These are phyloP conservation scores for Udeniomyces megalosporus DNA, from an alignment of 768 basidiomycete species.

Conservation along the genomic window DNA sequence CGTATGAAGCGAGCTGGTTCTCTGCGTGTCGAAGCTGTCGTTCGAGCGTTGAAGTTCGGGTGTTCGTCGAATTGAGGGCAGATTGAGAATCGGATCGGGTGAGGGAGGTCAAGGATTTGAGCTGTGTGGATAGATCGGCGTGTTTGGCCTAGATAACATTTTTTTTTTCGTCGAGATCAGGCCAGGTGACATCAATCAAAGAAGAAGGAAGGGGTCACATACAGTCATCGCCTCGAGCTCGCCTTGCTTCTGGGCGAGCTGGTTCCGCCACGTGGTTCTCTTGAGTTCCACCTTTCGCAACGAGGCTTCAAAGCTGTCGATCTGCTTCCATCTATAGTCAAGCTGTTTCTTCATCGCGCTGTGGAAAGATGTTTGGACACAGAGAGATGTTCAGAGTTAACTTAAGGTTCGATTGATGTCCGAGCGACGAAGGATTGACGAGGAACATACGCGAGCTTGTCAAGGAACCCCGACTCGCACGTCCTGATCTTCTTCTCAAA, in stretches of 20 bases:
- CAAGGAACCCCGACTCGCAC: slow-evolving; percentile 51
- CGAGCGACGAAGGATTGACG: no score
- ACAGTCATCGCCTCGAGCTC: slow-evolving; percentile 80
- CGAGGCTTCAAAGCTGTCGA: slow-evolving; percentile 79
- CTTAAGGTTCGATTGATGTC: background rate
- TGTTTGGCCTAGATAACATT: slow-evolving; percentile 22
- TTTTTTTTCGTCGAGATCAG: no score
- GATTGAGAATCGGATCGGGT: slow-evolving; percentile 51
- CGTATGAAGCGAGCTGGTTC: slow-evolving; percentile 65
- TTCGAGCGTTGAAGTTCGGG: slow-evolving; percentile 69
- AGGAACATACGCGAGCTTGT: slow-evolving; percentile 42
- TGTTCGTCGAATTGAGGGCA: slow-evolving; percentile 31
- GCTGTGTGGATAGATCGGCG: slow-evolving; percentile 54
- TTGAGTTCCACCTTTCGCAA: slow-evolving; percentile 65
- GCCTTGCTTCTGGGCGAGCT: slow-evolving; percentile 66
- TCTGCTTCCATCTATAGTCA: slow-evolving; percentile 73
- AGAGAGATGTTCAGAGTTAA: no score
- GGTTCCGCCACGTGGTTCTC: slow-evolving; percentile 69
- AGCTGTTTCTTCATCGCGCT: slow-evolving; percentile 68
- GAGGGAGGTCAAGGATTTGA: slow-evolving; percentile 44
- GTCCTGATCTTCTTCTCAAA: slow-evolving; percentile 77
- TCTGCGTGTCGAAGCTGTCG: slow-evolving; percentile 68
- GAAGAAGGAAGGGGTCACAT: slow-evolving; percentile 9
- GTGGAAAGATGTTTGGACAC: background rate
- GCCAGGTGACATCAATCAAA: no score